Evolutionary conservation across 305 asterid species (phyloP), one percentile per base, ranked within the genome.

Genomic region (Ilex paraguariensis): DNA sequence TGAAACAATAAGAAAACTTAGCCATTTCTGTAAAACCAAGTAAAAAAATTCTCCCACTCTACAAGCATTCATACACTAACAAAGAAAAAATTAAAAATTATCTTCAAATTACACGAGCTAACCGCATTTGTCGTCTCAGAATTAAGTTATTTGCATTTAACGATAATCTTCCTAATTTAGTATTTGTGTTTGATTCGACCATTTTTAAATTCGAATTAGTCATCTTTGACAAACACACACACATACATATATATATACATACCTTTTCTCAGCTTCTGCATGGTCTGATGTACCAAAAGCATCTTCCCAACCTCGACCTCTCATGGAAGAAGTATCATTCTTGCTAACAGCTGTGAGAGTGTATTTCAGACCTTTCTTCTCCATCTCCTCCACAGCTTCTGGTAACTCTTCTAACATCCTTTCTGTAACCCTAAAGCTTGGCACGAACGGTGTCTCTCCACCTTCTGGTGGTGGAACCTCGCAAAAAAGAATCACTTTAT

Each of bases 221-320:
- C 28, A 21, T 21, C 28, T 21, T 21, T 21, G 28, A 21, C 28
- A 21, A 21, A 21, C 28, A 21, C 28, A 21, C 28, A 21, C 28
- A 21, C 28, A 21, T 2, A 21, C 28, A 21, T 1, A 17, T 1
- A 17, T 0, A 17, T 1, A 21, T 21, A 21, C 2, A 8, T 69
- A 81, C 96, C 92, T 82, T 68, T 32, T 84, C 81, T 86, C 92
- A 2, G 96, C 96, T 72, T 84, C 96, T 0, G 31, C 65, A 13
- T 72, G 92, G 66, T 88, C 96, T 0, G 87, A 72, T 65, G 96
- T 84, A 57, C 73, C 90, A 12, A 88, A 84, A 31, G 96, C 77
- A 45, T 88, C 92, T 17, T 88, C 80, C 96, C 95, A 88, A 28
- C 96, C 95, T 39, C 95, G 85, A 11, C 95, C 96, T 69, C 95